Percentiles rank a stretch among this genome's conserved stretches.
Evolutionary conservation across 2,329 filamentous ascomycete genomes (phyloP).

Genomic region (Xylaria sp.): DNA sequence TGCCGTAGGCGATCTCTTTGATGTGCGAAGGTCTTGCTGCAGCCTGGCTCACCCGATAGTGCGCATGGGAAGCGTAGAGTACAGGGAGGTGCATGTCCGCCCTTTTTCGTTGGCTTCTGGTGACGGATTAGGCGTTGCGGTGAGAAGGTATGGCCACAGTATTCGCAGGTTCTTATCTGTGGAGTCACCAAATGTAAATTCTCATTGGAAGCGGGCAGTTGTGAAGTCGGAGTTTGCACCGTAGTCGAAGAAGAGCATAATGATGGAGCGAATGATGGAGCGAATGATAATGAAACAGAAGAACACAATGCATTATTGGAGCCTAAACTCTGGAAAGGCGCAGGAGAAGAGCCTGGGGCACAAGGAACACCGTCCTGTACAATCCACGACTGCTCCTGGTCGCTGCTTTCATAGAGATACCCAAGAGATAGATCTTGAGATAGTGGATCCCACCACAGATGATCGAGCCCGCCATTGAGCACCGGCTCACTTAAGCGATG

Average conservation of each 20-base stretch:
- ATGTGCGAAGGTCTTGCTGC: conserved; percentile 11
- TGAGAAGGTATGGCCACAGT: conserved; percentile 11
- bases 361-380: background rate
- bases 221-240: background rate
- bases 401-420: conserved; percentile 4
- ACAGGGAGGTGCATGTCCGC: background rate
- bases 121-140: background rate
- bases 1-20: conserved; percentile 14
- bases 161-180: background rate
- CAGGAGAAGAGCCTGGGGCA: background rate
- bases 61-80: conserved; percentile 6
- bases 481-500: conserved; percentile 9
- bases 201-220: background rate
- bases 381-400: background rate
- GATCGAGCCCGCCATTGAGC: conserved; percentile 2
- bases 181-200: background rate
- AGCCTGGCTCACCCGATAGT: conserved; percentile 4
- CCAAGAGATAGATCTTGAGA: background rate
- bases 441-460: conserved; percentile 21
- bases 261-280: no score
- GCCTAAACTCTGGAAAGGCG: conserved; percentile 1
- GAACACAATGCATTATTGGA: background rate
- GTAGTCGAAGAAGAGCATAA: background rate
- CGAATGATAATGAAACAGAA: background rate
- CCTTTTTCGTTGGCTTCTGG: background rate